Evolutionary conservation across 2,329 filamentous ascomycete genomes (phyloP).

Genomic region (Nakataea oryzae): DNA sequence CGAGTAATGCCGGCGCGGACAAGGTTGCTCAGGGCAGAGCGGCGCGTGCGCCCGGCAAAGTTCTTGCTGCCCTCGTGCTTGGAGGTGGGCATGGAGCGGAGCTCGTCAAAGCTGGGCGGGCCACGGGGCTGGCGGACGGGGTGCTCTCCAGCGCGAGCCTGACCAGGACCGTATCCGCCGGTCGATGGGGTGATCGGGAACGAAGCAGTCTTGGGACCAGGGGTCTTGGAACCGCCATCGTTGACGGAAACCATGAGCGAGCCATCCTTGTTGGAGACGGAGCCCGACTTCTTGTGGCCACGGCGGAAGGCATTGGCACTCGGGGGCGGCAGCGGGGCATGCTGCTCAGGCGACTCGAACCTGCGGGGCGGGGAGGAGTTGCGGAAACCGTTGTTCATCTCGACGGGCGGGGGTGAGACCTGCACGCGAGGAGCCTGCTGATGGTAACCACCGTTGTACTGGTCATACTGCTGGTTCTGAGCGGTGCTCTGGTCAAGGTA

Average conservation of each 20-base stretch:
- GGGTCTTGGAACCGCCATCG: conserved; percentile 42
- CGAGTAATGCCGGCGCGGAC: conserved; percentile 83
- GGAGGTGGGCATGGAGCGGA: conserved; percentile 78
- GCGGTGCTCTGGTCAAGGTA: conserved; percentile 53
- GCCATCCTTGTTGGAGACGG: conserved; percentile 53
- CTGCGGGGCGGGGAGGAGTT: conserved; percentile 58
- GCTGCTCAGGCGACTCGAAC: conserved; percentile 54
- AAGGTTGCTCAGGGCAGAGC: conserved; percentile 83
- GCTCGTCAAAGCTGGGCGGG: conserved; percentile 83
- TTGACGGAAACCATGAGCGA: conserved; percentile 28
- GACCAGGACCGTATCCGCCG: conserved; percentile 84
- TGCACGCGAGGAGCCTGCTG: conserved; percentile 60
- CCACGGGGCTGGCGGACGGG: conserved; percentile 87
- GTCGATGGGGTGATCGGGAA: conserved; percentile 74
- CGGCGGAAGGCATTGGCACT: conserved; percentile 89
- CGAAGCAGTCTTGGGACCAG: conserved; percentile 66
- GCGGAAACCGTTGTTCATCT: conserved; percentile 42
- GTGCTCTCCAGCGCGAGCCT: conserved; percentile 88
- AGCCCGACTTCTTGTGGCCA: conserved; percentile 83
- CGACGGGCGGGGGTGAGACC: conserved; percentile 66
- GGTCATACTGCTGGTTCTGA: conserved; percentile 20
- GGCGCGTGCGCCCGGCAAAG: conserved; percentile 85
- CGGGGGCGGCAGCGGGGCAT: conserved; percentile 67
- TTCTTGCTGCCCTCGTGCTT: conserved; percentile 97
- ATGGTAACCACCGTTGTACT: conserved; percentile 24